Base-by-base conservation (phyloP, 257 asterid genomes). In the Nicotiana tomentosiformis region DNA sequence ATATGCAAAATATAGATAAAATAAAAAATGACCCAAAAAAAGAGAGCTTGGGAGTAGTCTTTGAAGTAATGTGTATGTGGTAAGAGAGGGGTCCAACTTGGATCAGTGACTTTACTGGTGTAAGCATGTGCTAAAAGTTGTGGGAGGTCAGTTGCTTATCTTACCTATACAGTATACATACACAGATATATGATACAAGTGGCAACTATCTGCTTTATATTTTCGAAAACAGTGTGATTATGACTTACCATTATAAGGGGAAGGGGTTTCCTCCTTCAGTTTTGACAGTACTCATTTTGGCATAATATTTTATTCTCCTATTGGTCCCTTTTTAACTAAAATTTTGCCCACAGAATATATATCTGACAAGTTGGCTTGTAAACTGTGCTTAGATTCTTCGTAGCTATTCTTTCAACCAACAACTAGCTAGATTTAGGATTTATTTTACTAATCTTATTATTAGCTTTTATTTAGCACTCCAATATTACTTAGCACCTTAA, bases 41-140 rank as follows among this genome's bases (percentile, higher is more conserved):
- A 5, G 10, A 61, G 32, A 23, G 32, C 7, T 20, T 61, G 33
- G 67, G 10, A 5, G 30, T 5, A 39, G 6, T 10, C 78, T 4
- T 70, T 20, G n/a, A 5, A 72, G 57, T 72, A 72, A 72, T 11
- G 60, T 9, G 78, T 3, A 70, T 51, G 17, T 11, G 5, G 17
- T 51, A 12, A 51, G 57, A 10, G 26, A 5, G 87, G 83, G 83
- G 77, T 16, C 83, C 43, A 66, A 55, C 23, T 57, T 57, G 64
- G 61, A 57, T 55, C 69, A 69, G 77, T 74, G 82, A 49, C 78
- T 70, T 64, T 72, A 17, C 87, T 86, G 68, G 55, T 78, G 78
- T 35, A 60, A 81, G 84, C 92, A 91, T 87, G 94, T 89, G 92
- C 89, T 56, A 77, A 89, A 86, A 83, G 91, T 81, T 18, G 85